Evolutionary conservation across 371 early-diverging fungal species (phyloP), one percentile per base, ranked within the genome.

Genomic region (Actinomortierella ambigua): DNA sequence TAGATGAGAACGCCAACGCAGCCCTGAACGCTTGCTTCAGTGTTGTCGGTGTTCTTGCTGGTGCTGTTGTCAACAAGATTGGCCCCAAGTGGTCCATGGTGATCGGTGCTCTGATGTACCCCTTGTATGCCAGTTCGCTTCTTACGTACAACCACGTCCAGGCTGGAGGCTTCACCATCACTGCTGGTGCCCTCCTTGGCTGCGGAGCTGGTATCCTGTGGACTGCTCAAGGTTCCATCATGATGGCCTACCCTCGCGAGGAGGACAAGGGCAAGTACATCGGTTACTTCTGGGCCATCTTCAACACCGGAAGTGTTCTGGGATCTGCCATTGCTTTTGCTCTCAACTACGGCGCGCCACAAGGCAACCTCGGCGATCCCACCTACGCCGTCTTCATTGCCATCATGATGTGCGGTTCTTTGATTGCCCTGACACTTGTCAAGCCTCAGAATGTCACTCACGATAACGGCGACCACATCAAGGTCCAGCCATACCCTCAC

Each of bases 151-250:
- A 82, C 59, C 80, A 78, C 53, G 69, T 77, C 24, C 51, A 77
- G 54, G 52, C 66, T 5, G 69, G 75, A 3, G 79, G 59, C 1
- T 83, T 85, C 57, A 81, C 85, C 5, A 75, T 87, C 59, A 69
- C 81, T 29, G 81, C 88, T 13, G 91, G 91, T 57, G 89, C 81
- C 18, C 78, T 87, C 50, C 76, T 90, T 13, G 91, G 91, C 61
- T 60, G 81, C 43, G 81, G 87, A 70, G 88, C 88, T 6, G 85
- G 80, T 56, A 53, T 70, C 59, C 75, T 89, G 47, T 89, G 90
- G 90, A 85, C 88, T 1, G 90, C 92, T 8, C 92, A 92, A 69
- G 92, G 92, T 40, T 85, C 90, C 79, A 88, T 93, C 63, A 89
- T 91, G 85, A 83, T 90, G 76, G 87, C 91, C 42, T 92, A 93